Base-by-base conservation (phyloP, 225 moss, liverwort and hornwort genomes). In the Sphagnum tenellum region DNA sequence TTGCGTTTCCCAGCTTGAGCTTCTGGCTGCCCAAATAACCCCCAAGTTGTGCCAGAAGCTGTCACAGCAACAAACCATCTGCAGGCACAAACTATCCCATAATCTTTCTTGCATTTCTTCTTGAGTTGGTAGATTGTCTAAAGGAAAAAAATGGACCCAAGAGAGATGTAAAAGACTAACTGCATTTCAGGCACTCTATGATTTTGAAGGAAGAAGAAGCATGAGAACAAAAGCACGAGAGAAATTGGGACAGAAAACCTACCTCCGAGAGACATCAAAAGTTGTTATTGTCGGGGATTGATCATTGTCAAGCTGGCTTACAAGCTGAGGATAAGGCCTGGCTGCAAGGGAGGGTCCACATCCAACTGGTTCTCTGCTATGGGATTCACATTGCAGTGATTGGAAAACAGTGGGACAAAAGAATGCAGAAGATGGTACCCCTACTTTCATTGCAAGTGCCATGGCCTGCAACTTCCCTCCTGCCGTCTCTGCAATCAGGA, bases 1-100 rank as follows among this genome's bases (percentile, higher is more conserved):
- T 76, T 88, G 67, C 89, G 90, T 75, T 81, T 94, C 5, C 46
- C 77, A 14, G 94, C 94, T 55, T 82, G 69, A 11, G 83, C 88
- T 64, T 84, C 82, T 44, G 86, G 88, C 76, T 79, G 80, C 48
- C 50, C 64, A 8, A 91, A 56, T 10, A 77, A 67, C 9, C 73
- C 80, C 46, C 75, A 12, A 5, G 76, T 74, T 57, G 73, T 74
- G n/a, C 71, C 82, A 50, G 80, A 65, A n/a, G 74, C 66, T 13
- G 73, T 72, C 70, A 71, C 76, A 51, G 63, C 69, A 74, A 79
- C 79, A 66, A 85, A 74, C 9, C 50, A 9, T 57, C 85, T 85
- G 76, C 14, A 44, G 29, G 52, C 53, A 53, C 10, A 29, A 29
- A 29, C 29, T 29, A 29, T 29, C 29, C 29, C 29, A 29, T 29